Percentiles rank a stretch among this genome's conserved stretches.
These are phyloP conservation scores for Cercospora sp. DNA, from an alignment of 2,329 filamentous ascomycete genomes.

Conservation along the genomic window DNA sequence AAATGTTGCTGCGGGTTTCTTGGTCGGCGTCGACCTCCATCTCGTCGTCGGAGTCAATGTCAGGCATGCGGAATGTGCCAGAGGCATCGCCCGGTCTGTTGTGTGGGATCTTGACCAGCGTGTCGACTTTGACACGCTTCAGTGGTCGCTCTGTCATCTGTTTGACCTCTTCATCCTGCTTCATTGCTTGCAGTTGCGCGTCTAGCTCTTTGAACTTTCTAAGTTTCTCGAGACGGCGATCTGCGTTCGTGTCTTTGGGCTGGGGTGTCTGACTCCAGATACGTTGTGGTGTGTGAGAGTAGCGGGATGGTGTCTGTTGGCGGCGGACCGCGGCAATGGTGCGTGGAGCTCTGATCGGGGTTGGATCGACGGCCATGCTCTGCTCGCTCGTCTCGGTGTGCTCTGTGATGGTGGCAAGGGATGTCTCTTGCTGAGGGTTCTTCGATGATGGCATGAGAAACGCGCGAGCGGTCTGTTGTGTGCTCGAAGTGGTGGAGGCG, in stretches of 20 bases:
- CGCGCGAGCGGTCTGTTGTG: conserved; percentile 9
- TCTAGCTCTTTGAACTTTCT: conserved; percentile 27
- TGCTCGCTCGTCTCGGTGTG: conserved; percentile 28
- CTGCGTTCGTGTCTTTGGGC: conserved; percentile 33
- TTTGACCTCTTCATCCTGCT: conserved; percentile 32
- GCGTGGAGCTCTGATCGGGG: conserved; percentile 18
- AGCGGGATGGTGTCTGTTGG: conserved; percentile 16
- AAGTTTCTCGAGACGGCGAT: conserved; percentile 33
- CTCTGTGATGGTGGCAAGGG: conserved; percentile 31
- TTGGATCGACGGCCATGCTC: conserved; percentile 13
- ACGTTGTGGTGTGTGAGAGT: conserved; percentile 12
- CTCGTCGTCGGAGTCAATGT: conserved; percentile 38
- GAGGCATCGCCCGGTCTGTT: conserved; percentile 35
- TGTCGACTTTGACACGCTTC: conserved; percentile 39
- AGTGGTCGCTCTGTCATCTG: conserved; percentile 31
- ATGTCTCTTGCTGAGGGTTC: conserved; percentile 9
- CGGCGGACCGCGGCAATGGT: conserved; percentile 12
- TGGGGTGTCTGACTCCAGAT: conserved; percentile 20
- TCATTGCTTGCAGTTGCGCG: conserved; percentile 28
- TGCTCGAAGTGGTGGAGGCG: neutral
- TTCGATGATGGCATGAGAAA: conserved; percentile 8
- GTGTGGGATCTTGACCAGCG: conserved; percentile 36
- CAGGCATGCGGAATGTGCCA: conserved; percentile 37
- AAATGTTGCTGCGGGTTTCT: conserved; percentile 29
- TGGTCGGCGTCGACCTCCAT: conserved; percentile 38